Evolutionary conservation across 495 filamentous ascomycete genomes (phyloP).

Genomic region (Penicillium atrosanguineum): DNA sequence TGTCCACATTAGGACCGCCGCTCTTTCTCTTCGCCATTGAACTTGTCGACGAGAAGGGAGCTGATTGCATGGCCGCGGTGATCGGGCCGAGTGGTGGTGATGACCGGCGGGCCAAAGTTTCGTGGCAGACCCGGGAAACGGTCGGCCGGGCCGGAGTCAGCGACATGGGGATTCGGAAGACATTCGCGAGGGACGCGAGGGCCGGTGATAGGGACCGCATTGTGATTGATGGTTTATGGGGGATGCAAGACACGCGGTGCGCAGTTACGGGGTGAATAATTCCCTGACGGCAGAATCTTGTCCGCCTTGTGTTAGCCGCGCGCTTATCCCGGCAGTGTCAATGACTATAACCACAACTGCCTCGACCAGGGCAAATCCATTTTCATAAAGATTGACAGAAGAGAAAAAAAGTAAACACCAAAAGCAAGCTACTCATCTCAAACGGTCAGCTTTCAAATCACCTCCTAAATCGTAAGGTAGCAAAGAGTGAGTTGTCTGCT

Average conservation of each 20-base stretch:
- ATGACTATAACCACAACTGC: not conserved
- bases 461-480: too few species aligned
- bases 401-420: too few species aligned
- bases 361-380: not conserved
- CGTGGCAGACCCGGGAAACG: conserved; percentile 26
- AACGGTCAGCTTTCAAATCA: too few species aligned
- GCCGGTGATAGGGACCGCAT: conserved; percentile 44
- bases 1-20: conserved; percentile 24
- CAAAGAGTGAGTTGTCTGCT: too few species aligned
- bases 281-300: conserved; percentile 30
- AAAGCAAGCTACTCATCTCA: too few species aligned
- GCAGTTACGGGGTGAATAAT: conserved; percentile 26
- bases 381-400: too few species aligned
- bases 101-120: conserved; percentile 23
- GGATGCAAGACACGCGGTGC: conserved; percentile 12
- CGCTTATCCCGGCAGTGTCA: conserved; percentile 16
- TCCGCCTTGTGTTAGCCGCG: conserved; percentile 31
- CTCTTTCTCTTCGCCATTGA: conserved; percentile 35
- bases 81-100: conserved; percentile 26
- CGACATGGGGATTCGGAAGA: conserved; percentile 42
- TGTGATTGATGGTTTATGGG: conserved; percentile 22
- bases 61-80: conserved; percentile 30
- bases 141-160: conserved; percentile 31
- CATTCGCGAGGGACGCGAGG: conserved; percentile 45
- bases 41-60: conserved; percentile 45